phyloP scores from a whole-genome alignment of 331 rosid species.

The Rosa hybrid region DNA sequence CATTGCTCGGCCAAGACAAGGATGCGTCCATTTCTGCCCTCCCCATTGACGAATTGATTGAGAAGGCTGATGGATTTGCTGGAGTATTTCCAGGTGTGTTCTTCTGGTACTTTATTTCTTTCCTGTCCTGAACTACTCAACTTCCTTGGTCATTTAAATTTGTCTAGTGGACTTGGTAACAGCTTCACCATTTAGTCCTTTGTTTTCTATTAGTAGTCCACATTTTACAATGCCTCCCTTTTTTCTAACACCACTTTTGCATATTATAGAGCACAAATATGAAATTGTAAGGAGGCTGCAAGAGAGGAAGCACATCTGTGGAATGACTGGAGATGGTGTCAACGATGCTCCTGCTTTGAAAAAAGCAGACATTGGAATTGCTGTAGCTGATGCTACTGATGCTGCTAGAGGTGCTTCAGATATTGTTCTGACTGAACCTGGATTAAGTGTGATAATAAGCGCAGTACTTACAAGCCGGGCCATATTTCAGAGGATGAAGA shows the following conservation, averaged over 20 bases:
- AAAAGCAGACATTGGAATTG: constrained; percentile 97
- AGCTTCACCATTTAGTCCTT: background rate
- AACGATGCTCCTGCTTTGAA: constrained; percentile 97
- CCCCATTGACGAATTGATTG: constrained; percentile 96
- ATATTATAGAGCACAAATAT: constrained; percentile 80
- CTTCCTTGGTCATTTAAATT: background rate
- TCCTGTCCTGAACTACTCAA: background rate
- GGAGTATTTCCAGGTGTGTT: constrained; percentile 94
- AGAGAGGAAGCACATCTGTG: constrained; percentile 95
- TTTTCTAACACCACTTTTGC: constrained; percentile 32
- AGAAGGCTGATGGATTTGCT: constrained; percentile 98
- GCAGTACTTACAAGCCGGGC: constrained; percentile 98
- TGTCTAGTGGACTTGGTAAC: background rate
- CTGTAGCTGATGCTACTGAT: constrained; percentile 98
- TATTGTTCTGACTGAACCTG: constrained; percentile 97
- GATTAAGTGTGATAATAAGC: constrained; percentile 90
- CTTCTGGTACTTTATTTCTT: background rate
- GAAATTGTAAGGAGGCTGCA: constrained; percentile 92
- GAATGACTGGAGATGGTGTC: constrained; percentile 99
- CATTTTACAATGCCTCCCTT: background rate
- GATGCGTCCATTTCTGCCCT: constrained; percentile 76
- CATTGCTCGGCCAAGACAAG: constrained; percentile 94
- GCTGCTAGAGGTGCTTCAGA: constrained; percentile 99
- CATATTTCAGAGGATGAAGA: constrained; percentile 97
- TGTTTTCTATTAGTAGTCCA: background rate